Base-by-base conservation (phyloP, 306 rosid species). In the Carpinus viminea region DNA sequence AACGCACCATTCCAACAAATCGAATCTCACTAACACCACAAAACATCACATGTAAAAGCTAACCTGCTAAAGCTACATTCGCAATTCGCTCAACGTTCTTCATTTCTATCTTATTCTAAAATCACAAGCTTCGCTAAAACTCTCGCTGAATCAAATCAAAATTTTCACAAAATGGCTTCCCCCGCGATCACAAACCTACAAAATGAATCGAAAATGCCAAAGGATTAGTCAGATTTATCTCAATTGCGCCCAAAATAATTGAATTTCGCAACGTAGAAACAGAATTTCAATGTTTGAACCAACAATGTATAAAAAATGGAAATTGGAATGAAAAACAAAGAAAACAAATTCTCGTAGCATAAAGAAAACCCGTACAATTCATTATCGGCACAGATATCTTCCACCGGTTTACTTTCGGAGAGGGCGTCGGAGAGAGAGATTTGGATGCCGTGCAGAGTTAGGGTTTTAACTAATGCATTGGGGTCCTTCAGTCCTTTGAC, bases 31-130 rank as follows among this genome's bases (percentile, higher is more conserved):
- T 3, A 45, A 48, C 38, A 28, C 3, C 17, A 56, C 34, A 8
- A 73, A 54, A 15, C 43, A 72, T 21, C 50, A 48, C 3, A 76
- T 74, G 15, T 48, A 73, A 82, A 21, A 65, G 60, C 85, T 70
- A 80, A 94, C 98, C 98, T 81, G 93, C 87, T 82, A 94, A 84
- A 59, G 97, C 97, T 56, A 94, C 83, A 91, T 91, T 92, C 56
- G 97, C 97, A 76, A 94, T 52, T 69, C 97, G 95, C 78, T 92
- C 97, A 1, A 82, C 87, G 85, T 82, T 92, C 89, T 88, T 92
- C 98, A 94, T 94, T 55, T 79, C 72, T 56, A 71, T 76, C 70
- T 61, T 48, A 62, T 72, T 46, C 74, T 45, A 64, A 68, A 31
- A 57, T 57, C 60, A 38, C 62, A 59, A 75, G 65, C 78, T 55